Evolutionary conservation across 306 rosid genomes (phyloP).

Genomic region (Chamaecrista fasciculata): DNA sequence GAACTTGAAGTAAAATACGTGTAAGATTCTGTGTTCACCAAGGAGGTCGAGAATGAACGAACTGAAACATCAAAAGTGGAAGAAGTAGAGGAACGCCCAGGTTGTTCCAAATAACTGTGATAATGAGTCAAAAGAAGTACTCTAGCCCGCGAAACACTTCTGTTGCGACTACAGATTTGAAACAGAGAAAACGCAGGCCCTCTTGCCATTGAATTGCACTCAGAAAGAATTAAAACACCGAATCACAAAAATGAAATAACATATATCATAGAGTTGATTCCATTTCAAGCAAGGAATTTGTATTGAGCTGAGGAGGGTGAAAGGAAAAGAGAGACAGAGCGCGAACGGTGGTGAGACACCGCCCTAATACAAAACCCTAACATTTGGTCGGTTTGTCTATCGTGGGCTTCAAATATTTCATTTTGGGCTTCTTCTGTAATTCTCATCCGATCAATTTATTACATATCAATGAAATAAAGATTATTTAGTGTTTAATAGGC

Average conservation of each 20-base stretch:
- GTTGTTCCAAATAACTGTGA: conserved; percentile 7
- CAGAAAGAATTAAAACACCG: neutral
- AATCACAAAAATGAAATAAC: neutral
- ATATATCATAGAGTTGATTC: neutral
- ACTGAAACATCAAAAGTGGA: conserved; percentile 28
- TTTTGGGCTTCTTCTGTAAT: too few species aligned
- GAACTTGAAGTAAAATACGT: conserved; percentile 20
- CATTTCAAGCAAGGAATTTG: neutral
- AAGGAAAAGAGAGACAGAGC: conserved; percentile 19
- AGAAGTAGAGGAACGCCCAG: conserved; percentile 13
- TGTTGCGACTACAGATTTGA: conserved; percentile 43
- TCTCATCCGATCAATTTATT: too few species aligned
- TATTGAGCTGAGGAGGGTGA: neutral
- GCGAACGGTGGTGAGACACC: conserved; percentile 31
- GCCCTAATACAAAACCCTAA: conserved; percentile 21
- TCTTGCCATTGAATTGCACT: conserved; percentile 53
- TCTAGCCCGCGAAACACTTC: conserved; percentile 38
- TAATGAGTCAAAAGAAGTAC: conserved; percentile 36
- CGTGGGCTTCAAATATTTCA: neutral
- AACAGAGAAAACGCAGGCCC: conserved; percentile 50
- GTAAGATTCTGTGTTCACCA: conserved; percentile 7
- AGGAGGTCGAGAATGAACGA: conserved; percentile 36
- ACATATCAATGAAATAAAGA: too few species aligned
- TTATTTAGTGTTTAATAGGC: too few species aligned
- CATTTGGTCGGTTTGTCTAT: conserved; percentile 4